phyloP scores from a whole-genome alignment of 345 rosid genomes.

The Hevea brasiliensis region DNA sequence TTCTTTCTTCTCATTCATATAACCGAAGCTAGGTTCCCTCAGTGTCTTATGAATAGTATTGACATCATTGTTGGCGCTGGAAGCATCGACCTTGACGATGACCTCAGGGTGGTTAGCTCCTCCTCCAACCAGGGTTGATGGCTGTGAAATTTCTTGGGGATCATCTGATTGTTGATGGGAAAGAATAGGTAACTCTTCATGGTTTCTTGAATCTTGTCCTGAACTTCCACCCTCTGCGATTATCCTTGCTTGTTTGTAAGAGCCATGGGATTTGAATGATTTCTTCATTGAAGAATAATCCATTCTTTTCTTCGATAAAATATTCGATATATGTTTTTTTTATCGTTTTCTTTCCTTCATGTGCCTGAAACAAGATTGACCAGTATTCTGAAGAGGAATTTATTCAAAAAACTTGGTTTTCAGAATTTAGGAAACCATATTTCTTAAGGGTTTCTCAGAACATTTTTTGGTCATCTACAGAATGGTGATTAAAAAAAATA shows the following conservation, averaged over 20 bases:
- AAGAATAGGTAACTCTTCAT: constrained; percentile 62
- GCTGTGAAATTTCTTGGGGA: constrained; percentile 1
- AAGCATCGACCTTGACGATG: constrained; percentile 22
- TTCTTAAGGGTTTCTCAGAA: not conserved
- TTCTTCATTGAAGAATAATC: constrained; percentile 35
- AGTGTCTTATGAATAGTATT: not conserved
- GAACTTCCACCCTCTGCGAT: constrained; percentile 23
- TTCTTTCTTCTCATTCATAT: constrained; percentile 10
- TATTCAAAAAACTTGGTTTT: not conserved
- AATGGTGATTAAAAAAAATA: no score
- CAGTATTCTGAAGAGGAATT: not conserved
- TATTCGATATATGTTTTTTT: no score
- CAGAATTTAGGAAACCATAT: not conserved
- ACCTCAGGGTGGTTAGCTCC: constrained; percentile 13
- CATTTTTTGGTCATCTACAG: no score
- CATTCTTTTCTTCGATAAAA: not conserved
- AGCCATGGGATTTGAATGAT: constrained; percentile 52
- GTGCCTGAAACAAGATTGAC: no score
- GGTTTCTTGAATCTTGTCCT: constrained; percentile 9
- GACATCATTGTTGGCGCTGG: not conserved
- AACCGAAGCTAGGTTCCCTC: constrained; percentile 35
- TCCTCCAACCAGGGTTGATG: not conserved
- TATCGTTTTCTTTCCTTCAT: not conserved
- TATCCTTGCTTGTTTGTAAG: constrained; percentile 36
- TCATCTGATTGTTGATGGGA: constrained; percentile 23